Percentiles rank a stretch among this genome's conserved stretches.
Evolutionary conservation across 2,329 filamentous ascomycete genomes (phyloP).

Genomic region (Alternaria solani): DNA sequence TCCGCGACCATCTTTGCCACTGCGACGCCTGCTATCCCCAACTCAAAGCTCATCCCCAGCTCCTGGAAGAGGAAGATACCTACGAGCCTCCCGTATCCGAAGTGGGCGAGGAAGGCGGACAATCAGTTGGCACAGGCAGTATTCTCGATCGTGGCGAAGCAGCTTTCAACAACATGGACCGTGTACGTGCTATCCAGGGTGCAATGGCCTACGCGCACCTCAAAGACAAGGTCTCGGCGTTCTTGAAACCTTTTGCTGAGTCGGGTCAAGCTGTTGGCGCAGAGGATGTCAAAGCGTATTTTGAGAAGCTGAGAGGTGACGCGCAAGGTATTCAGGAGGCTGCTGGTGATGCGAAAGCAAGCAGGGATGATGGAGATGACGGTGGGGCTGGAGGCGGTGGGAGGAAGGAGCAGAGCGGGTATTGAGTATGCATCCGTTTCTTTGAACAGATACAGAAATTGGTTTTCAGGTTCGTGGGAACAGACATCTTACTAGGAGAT

Average conservation of each 20-base stretch:
- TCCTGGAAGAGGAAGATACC: constrained; percentile 91
- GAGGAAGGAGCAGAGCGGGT: constrained; percentile 53
- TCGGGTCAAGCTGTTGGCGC: constrained; percentile 87
- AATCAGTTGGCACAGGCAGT: constrained; percentile 75
- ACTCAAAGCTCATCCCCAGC: constrained; percentile 75
- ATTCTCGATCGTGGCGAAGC: constrained; percentile 92
- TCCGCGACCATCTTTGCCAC: constrained; percentile 82
- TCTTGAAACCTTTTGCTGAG: constrained; percentile 92
- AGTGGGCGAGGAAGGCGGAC: constrained; percentile 61
- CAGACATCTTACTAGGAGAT: background rate
- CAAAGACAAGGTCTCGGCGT: constrained; percentile 93
- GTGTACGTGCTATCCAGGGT: constrained; percentile 89
- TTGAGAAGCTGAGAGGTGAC: constrained; percentile 92
- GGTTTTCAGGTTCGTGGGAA: background rate
- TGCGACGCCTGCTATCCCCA: constrained; percentile 81
- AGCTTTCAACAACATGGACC: constrained; percentile 88
- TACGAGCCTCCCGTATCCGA: constrained; percentile 89
- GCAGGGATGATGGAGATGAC: constrained; percentile 31
- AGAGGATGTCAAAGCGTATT: constrained; percentile 96
- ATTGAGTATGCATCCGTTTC: constrained; percentile 27
- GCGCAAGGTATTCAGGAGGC: constrained; percentile 69
- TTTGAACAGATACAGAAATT: background rate
- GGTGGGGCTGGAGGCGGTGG: constrained; percentile 36
- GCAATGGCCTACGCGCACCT: constrained; percentile 98
- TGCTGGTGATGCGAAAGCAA: constrained; percentile 41